Conservation (phyloP, 441 rosid genomes). For the Hypseocharis bilobata region DNA sequence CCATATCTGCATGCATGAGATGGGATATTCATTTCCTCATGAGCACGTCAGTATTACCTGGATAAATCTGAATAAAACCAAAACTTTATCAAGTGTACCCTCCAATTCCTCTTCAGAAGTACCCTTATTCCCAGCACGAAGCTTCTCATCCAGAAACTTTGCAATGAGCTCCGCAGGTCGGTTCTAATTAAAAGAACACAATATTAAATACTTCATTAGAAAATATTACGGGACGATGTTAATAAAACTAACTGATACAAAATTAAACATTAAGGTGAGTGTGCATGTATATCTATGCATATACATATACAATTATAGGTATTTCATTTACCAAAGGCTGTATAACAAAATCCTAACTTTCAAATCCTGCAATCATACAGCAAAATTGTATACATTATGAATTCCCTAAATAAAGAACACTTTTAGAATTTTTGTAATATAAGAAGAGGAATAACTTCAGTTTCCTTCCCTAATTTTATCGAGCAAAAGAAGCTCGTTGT, state of each 20-base stretch:
- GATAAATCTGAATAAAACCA: slow-evolving; percentile 93
- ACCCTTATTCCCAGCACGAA: slow-evolving; percentile 98
- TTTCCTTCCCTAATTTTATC: no score
- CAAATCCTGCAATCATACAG: not conserved
- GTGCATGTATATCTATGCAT: not conserved
- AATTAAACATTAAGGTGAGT: not conserved
- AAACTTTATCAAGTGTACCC: slow-evolving; percentile 86
- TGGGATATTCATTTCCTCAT: slow-evolving; percentile 1
- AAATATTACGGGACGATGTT: slow-evolving; percentile 2
- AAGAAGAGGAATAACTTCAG: no score
- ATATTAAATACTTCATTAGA: slow-evolving; percentile 17
- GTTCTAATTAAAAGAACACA: slow-evolving; percentile 46
- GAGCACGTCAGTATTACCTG: slow-evolving; percentile 49
- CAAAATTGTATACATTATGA: no score
- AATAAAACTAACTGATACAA: not conserved
- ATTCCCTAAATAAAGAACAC: no score
- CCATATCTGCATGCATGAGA: not conserved
- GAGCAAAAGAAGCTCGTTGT: no score
- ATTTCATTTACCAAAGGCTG: not conserved
- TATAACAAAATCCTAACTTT: not conserved
- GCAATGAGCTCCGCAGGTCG: slow-evolving; percentile 96
- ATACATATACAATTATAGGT: not conserved
- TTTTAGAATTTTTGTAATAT: no score
- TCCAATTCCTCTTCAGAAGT: slow-evolving; percentile 99
- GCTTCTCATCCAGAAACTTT: slow-evolving; percentile 94